Percentiles rank a stretch among this genome's conserved stretches.
Conservation (phyloP, 352 stramenopile genomes). For the Globisporangium paroecandrum region DNA sequence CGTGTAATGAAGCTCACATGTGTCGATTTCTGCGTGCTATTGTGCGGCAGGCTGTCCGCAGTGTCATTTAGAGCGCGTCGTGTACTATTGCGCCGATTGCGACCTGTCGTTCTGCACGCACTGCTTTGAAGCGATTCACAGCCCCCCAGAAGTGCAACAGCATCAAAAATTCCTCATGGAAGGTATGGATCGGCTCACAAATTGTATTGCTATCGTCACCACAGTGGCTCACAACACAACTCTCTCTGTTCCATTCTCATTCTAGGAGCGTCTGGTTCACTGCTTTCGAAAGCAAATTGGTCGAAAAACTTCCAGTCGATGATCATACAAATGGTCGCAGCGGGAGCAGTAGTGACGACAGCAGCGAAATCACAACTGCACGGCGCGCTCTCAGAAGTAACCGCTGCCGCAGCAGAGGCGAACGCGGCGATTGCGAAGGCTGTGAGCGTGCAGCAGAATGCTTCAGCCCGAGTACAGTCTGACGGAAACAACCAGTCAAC, state of each 20-base stretch:
- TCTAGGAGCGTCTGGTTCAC: conserved; percentile 38
- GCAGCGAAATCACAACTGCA: not conserved
- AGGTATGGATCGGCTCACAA: conserved; percentile 25
- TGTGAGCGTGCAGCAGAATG: not conserved
- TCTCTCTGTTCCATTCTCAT: not conserved
- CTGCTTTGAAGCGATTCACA: conserved; percentile 56
- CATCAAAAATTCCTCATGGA: conserved; percentile 42
- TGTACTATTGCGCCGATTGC: conserved; percentile 56
- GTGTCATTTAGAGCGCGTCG: conserved; percentile 42
- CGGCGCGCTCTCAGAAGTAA: not conserved
- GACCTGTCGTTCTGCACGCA: conserved; percentile 57
- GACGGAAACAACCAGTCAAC: not conserved
- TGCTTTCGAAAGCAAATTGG: conserved; percentile 42
- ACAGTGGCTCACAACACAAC: not conserved
- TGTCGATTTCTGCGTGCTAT: not conserved
- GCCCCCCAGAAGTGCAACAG: conserved; percentile 21
- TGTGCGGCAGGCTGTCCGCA: conserved; percentile 52
- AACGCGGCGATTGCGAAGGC: not conserved
- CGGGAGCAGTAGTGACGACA: not conserved
- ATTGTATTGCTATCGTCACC: not conserved
- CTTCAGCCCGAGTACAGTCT: not conserved
- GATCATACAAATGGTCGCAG: conserved; percentile 35
- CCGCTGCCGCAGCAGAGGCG: not conserved
- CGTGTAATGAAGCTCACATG: not conserved
- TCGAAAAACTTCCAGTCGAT: conserved; percentile 36